Conservation (phyloP, 805 yeast genomes). For the Candida gorgasii region DNA sequence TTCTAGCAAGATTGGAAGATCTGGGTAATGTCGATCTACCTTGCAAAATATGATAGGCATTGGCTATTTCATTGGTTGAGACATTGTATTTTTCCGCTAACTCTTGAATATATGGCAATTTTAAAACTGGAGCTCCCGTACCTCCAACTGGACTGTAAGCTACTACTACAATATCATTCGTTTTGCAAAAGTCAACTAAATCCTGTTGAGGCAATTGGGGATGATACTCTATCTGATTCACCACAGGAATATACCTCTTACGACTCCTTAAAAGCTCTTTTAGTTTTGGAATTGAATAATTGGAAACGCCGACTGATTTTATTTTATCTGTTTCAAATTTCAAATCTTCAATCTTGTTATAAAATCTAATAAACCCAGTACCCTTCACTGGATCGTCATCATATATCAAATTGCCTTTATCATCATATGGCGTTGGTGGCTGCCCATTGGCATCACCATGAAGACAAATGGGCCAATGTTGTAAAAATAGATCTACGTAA, state of each 20-base stretch:
- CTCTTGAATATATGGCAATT: conserved; percentile 48
- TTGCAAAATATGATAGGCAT: conserved; percentile 60
- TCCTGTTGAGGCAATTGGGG: conserved; percentile 42
- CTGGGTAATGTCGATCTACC: conserved; percentile 69
- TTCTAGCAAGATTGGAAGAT: conserved; percentile 67
- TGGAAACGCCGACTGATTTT: conserved; percentile 38
- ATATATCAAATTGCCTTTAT: conserved; percentile 32
- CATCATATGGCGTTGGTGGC: conserved; percentile 38
- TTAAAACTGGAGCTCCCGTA: conserved; percentile 62
- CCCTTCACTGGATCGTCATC: conserved; percentile 39
- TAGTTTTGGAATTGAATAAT: conserved; percentile 31
- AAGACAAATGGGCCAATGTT: conserved; percentile 52
- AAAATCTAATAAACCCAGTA: conserved; percentile 29
- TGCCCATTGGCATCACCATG: conserved; percentile 40
- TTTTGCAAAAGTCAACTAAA: conserved; percentile 37
- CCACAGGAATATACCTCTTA: conserved; percentile 28
- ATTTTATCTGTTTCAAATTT: conserved; percentile 30
- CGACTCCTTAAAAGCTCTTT: conserved; percentile 25
- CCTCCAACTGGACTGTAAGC: conserved; percentile 70
- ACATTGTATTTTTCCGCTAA: conserved; percentile 59
- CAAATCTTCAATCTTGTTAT: conserved; percentile 31
- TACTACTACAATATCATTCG: conserved; percentile 41
- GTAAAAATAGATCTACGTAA: conserved; percentile 47
- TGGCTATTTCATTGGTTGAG: conserved; percentile 55
- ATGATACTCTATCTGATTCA: conserved; percentile 38